These are phyloP conservation scores for Ligustrum vulgare DNA, from an alignment of 257 asterid genomes.

Conservation along the genomic window DNA sequence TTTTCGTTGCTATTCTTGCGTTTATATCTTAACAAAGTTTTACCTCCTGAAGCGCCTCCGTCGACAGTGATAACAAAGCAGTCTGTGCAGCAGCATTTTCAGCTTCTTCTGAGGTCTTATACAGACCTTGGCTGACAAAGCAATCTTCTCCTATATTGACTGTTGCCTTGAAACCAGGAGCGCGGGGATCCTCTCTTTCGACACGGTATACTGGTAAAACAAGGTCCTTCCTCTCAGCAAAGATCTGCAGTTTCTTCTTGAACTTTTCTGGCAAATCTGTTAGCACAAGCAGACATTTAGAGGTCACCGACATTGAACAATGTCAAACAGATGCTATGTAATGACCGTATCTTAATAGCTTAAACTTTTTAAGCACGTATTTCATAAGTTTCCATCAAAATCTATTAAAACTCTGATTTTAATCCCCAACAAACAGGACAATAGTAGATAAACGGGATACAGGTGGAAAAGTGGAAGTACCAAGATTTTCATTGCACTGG, in stretches of 20 bases:
- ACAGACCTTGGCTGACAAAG: constrained; percentile 27
- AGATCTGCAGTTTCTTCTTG: constrained; percentile 43
- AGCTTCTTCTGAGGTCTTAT: constrained; percentile 35
- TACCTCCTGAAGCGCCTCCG: constrained; percentile 38
- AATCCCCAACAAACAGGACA: no score
- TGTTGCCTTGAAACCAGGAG: constrained; percentile 29
- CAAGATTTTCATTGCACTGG: constrained; percentile 16
- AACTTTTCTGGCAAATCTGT: constrained; percentile 22
- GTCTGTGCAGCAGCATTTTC: constrained; percentile 45
- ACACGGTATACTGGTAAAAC: constrained; percentile 23
- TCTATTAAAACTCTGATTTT: no score
- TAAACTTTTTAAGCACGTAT: no score
- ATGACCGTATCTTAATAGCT: no score
- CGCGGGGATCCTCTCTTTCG: constrained; percentile 19
- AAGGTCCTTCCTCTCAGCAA: constrained; percentile 36
- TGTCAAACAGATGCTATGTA: no score
- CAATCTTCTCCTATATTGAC: constrained; percentile 28
- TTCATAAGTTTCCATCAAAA: no score
- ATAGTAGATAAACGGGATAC: background rate
- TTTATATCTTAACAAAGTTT: background rate
- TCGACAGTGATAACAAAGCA: constrained; percentile 37
- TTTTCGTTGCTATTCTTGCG: no score
- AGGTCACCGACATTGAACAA: no score
- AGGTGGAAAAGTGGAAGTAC: background rate
- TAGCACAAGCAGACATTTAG: background rate